Evolutionary conservation across 148 eudicot species (phyloP), one percentile per base, ranked within the genome.

Genomic region (Hydrangea macrophylla): DNA sequence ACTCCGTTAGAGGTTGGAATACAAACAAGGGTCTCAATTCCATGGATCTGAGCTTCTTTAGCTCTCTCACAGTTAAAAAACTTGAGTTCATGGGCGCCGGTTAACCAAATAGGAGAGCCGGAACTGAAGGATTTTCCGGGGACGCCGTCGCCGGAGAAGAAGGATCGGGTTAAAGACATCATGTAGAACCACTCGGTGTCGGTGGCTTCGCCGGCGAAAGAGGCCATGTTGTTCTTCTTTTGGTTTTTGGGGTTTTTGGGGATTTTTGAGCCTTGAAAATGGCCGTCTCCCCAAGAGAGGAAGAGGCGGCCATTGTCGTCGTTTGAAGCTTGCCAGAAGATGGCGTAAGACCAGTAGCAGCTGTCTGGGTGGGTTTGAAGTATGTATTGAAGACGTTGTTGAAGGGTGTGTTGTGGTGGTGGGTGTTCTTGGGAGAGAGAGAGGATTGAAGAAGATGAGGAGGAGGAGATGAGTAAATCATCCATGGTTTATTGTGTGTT

Each of bases 131-230:
- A 84, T 76, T 80, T 81, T 0, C 88, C 90, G 0, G 83, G 73
- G 18, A 78, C 67, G 4, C 90, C 85, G 0, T 77, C 82, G 0
- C 65, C 65, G 32, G 62, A 48, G 5, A 74, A 51, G 48, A 79
- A 74, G 11, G 86, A 71, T 22, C 66, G 77, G 9, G 84, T 69
- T 1, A 83, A 32, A 9, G 96, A 90, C 44, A 78, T 83, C 58
- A 90, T 61, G 78, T 83, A 93, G 76, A 90, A 93, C 95, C 96
- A 86, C 53, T 86, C 92, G 9, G 79, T 72, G 42, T 81, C 92
- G 17, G 75, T 73, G 56, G 69, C 79, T 0, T 74, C 81, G 36
- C 55, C 76, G 32, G 64, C 76, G 27, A 58, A 37, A 22, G 59
- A 24, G 25, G 26, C 58, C 0, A 60, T 67, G 11, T 3, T 58